These are phyloP conservation scores for Syzygium syzygioides DNA, from an alignment of 441 rosid species.

Conservation along the genomic window DNA sequence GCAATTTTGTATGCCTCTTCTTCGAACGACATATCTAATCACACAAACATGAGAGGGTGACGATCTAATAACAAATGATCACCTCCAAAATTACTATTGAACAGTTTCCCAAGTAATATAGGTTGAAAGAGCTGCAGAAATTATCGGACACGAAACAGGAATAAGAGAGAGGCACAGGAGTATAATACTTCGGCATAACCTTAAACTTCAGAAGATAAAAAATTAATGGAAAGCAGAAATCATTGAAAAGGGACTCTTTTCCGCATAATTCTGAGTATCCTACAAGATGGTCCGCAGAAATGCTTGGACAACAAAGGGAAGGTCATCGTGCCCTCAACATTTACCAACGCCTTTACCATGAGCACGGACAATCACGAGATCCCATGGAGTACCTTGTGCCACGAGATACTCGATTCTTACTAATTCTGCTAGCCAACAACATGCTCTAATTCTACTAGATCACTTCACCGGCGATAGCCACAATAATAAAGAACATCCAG, in stretches of 20 bases:
- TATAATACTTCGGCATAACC: background rate
- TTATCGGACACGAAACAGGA: background rate
- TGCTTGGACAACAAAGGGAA: background rate
- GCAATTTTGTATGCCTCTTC: background rate
- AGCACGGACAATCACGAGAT: background rate
- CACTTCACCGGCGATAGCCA: background rate
- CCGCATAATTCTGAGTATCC: background rate
- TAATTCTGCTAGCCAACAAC: background rate
- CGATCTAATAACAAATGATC: background rate
- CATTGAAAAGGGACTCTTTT: background rate
- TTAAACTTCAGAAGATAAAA: background rate
- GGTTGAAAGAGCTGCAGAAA: background rate
- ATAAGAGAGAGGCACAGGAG: background rate
- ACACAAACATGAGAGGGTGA: background rate
- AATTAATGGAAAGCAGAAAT: fast-evolving
- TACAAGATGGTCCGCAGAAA: background rate
- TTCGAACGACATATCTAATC: background rate
- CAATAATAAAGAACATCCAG: background rate
- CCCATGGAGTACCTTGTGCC: background rate
- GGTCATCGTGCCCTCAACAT: background rate
- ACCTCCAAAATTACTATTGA: background rate
- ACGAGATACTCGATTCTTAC: background rate
- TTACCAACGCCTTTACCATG: background rate
- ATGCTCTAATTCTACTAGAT: background rate
- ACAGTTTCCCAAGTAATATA: background rate